Conservation (phyloP, 805 yeast species). For the Wilhelminamyces savonicus region DNA sequence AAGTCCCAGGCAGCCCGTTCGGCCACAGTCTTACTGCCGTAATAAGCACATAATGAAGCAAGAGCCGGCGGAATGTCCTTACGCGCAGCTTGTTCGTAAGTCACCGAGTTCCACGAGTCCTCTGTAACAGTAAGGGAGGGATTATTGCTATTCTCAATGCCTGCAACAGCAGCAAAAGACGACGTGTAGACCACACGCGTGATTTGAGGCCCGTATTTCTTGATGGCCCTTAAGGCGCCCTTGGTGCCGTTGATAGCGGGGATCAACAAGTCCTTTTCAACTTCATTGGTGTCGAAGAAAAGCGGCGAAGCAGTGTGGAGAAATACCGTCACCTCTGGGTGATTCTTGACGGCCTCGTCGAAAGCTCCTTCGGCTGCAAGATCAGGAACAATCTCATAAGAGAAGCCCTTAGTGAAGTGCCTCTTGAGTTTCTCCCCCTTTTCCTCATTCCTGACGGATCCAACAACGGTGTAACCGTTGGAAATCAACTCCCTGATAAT, state of each 20-base stretch:
- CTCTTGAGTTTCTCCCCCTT: constrained; percentile 35
- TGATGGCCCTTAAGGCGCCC: constrained; percentile 45
- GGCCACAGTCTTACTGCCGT: constrained; percentile 18
- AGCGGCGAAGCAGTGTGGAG: constrained; percentile 61
- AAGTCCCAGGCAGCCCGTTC: constrained; percentile 27
- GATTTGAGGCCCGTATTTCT: constrained; percentile 35
- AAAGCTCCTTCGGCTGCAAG: constrained; percentile 41
- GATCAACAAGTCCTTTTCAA: constrained; percentile 44
- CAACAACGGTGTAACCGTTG: constrained; percentile 41
- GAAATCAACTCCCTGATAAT: constrained; percentile 34
- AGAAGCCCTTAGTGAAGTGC: constrained; percentile 23
- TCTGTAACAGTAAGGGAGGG: constrained; percentile 6
- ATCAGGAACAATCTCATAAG: constrained; percentile 43
- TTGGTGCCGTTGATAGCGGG: constrained; percentile 56
- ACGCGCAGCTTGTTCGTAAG: constrained; percentile 8
- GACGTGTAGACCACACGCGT: constrained; percentile 42
- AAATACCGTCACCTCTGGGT: constrained; percentile 47
- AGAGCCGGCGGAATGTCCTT: constrained; percentile 2
- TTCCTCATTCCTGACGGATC: constrained; percentile 41
- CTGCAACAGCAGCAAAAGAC: constrained; percentile 46
- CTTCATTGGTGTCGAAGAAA: constrained; percentile 35
- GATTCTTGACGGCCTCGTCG: constrained; percentile 36
- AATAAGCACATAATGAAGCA: constrained; percentile 10
- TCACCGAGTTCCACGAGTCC: constrained; percentile 8
- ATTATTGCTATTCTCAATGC: constrained; percentile 5